A percentile compares a stretch with the other conserved stretches of the same genome.
These are phyloP conservation scores for Colletotrichum sp. DNA, from an alignment of 2,329 filamentous ascomycete genomes.

Conservation along the genomic window DNA sequence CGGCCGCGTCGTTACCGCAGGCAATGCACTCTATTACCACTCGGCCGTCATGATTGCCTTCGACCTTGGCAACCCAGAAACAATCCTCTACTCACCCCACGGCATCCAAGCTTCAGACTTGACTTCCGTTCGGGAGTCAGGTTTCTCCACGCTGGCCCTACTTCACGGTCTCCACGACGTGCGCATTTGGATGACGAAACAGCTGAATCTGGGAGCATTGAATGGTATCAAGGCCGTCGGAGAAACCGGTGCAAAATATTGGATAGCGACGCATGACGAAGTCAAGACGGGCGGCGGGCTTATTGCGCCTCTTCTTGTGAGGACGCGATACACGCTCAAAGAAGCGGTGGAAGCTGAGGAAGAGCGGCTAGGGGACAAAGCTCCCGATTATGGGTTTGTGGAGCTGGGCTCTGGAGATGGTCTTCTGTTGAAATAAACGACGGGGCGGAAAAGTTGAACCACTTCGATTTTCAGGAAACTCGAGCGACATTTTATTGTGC, in stretches of 20 bases:
- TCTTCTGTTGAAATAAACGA: no score
- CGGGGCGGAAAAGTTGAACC: no score
- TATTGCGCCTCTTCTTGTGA: constrained; percentile 54
- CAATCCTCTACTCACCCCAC: constrained; percentile 19
- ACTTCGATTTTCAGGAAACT: no score
- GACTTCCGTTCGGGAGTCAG: constrained; percentile 42
- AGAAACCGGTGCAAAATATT: constrained; percentile 60
- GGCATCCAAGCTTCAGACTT: constrained; percentile 39
- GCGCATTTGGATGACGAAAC: constrained; percentile 50
- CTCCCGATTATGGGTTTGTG: constrained; percentile 49
- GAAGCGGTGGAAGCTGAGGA: constrained; percentile 46
- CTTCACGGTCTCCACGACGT: constrained; percentile 70
- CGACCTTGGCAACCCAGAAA: constrained; percentile 27
- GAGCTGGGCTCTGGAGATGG: constrained; percentile 60
- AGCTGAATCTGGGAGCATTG: constrained; percentile 67
- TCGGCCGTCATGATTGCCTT: constrained; percentile 66
- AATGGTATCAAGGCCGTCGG: constrained; percentile 64
- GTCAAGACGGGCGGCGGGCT: constrained; percentile 63
- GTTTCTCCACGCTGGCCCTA: constrained; percentile 59
- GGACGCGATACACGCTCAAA: constrained; percentile 47
- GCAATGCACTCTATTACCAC: constrained; percentile 65
- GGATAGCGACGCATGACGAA: constrained; percentile 71
- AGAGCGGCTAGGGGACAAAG: constrained; percentile 28
- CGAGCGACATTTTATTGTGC: no score
- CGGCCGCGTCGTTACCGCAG: constrained; percentile 56